Base-by-base conservation (phyloP, 2,329 filamentous ascomycete genomes). In the Rhynchosporium graminicola region DNA sequence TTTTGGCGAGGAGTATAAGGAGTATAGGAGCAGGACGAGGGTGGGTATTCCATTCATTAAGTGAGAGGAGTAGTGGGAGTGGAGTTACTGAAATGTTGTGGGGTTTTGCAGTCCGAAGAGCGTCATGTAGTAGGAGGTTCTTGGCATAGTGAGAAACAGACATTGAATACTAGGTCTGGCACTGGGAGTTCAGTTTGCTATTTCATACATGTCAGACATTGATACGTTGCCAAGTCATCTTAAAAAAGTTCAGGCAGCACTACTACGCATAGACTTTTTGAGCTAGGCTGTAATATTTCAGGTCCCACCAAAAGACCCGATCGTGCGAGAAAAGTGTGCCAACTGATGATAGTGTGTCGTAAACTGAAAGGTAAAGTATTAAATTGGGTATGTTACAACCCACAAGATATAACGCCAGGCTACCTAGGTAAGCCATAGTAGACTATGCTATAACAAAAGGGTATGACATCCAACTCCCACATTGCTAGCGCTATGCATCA, bases 31-130 rank as follows among this genome's bases (percentile, higher is more conserved):
- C 72, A 82, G 80, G 61, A 93, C 93, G 4, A 81, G 83, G 48
- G 91, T 92, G 8, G 86, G 86, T 73, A 96, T 99, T 70, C 95
- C 94, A 0, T 90, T 96, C 65, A 87, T 94, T 48, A 64, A 60
- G 55, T 69, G 50, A 64, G 20, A 40, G 31, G 33, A 36, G 33
- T 5, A 6, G 33, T 36, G 33, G 33, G 6, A 36, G 6, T 5
- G 6, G 33, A 36, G 33, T 8, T 28, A 20, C n/a, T 33, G 13
- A 29, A 7, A 51, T 52, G 29, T 12, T 43, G 7, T 57, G 40
- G n/a, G 3, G 5, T 26, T 15, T 26, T 40, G 3, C 47, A 6
- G 3, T 52, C 28, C 12, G 38, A 26, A 36, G 46, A n/a, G 52
- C 33, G 52, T 51, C 40, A n/a, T 5, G 31, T 40, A 43, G n/a